phyloP scores from a whole-genome alignment of 306 rosid species.

The Calophaca sinica region DNA sequence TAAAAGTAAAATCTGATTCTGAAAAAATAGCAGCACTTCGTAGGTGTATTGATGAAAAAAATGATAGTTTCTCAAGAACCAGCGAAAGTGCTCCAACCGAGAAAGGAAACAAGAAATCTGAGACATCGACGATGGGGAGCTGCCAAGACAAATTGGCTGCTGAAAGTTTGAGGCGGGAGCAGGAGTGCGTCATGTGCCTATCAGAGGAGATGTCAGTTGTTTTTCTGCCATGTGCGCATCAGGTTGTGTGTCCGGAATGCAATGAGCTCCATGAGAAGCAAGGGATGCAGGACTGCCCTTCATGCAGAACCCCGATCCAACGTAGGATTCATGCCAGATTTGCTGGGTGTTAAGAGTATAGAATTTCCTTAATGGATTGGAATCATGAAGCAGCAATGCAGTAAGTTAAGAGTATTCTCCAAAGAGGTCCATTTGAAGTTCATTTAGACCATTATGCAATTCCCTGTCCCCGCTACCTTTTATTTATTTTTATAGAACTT shows the following conservation, averaged over 20 bases:
- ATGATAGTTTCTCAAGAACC: slow-evolving; percentile 31
- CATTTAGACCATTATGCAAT: slow-evolving; percentile 31
- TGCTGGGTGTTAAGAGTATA: slow-evolving; percentile 30
- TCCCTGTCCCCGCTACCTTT: slow-evolving; percentile 11
- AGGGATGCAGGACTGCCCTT: slow-evolving; percentile 80
- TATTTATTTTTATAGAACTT: slow-evolving; percentile 1
- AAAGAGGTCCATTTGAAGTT: slow-evolving; percentile 30
- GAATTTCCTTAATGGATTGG: slow-evolving; percentile 23
- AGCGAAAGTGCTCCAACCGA: slow-evolving; percentile 17
- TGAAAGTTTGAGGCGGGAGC: slow-evolving; percentile 59
- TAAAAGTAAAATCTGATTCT: slow-evolving; percentile 48
- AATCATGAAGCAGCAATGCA: slow-evolving; percentile 17
- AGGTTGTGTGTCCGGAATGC: slow-evolving; percentile 69
- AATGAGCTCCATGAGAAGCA: slow-evolving; percentile 70
- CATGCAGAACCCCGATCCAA: slow-evolving; percentile 65
- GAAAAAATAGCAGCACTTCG: slow-evolving; percentile 59
- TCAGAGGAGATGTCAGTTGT: slow-evolving; percentile 71
- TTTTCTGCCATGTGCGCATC: slow-evolving; percentile 77
- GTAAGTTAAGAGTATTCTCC: slow-evolving; percentile 13
- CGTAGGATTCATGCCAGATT: slow-evolving; percentile 58
- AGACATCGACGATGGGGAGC: slow-evolving; percentile 13
- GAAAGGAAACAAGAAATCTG: slow-evolving; percentile 46
- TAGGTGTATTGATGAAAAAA: slow-evolving; percentile 47
- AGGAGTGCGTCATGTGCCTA: slow-evolving; percentile 78
- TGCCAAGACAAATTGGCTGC: slow-evolving; percentile 19